Conservation (phyloP, 2,329 filamentous ascomycete genomes). For the Exophiala viscosa region DNA sequence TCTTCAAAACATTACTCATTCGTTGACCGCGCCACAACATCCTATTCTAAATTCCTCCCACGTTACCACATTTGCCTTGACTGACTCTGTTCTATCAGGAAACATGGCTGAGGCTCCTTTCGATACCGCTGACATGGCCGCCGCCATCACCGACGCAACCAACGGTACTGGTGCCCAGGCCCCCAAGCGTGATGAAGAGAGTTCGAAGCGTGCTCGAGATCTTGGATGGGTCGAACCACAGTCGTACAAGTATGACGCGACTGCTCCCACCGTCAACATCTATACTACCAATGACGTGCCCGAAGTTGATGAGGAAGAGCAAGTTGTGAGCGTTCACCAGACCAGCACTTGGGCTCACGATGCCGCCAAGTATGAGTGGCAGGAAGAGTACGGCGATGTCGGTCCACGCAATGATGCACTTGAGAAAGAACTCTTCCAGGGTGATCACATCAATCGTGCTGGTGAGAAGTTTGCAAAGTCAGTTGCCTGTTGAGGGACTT, state of each 20-base stretch:
- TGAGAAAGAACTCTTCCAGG: constrained; percentile 70
- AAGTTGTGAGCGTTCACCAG: neutral
- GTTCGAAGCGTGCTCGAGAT: constrained; percentile 8
- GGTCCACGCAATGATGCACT: constrained; percentile 68
- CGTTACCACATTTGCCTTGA: neutral
- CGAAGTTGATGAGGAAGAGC: constrained; percentile 5
- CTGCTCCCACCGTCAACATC: constrained; percentile 3
- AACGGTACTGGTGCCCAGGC: constrained; percentile 2
- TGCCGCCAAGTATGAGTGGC: constrained; percentile 74
- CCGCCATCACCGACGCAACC: constrained; percentile 7
- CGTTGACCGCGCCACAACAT: neutral
- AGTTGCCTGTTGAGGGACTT: constrained; percentile 30
- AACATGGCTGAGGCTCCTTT: constrained; percentile 2
- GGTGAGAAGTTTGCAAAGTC: constrained; percentile 65
- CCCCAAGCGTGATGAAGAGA: constrained; percentile 10
- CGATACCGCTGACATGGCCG: constrained; percentile 11
- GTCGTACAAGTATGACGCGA: constrained; percentile 17
- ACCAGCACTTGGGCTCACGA: constrained; percentile 48
- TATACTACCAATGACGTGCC: neutral
- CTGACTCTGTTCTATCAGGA: neutral
- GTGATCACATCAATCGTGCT: constrained; percentile 47
- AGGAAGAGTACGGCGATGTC: constrained; percentile 80
- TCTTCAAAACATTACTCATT: constrained; percentile 1
- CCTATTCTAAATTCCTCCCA: neutral
- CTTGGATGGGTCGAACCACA: constrained; percentile 22